Evolutionary conservation across 495 filamentous ascomycete species (phyloP), one percentile per base, ranked within the genome.

Genomic region (Lophium mytilinum): DNA sequence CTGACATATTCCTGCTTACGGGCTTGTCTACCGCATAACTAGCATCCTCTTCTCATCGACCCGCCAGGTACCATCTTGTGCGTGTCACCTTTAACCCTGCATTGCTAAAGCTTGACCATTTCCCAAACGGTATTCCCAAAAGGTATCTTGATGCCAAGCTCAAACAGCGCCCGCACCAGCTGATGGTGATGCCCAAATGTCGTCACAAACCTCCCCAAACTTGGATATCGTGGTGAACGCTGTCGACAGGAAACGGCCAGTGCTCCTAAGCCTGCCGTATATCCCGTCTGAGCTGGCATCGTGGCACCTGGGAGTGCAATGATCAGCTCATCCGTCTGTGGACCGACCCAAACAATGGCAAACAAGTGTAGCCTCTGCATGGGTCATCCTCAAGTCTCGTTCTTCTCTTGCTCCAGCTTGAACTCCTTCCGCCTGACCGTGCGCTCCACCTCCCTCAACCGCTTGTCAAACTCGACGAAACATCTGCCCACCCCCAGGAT

Each of bases 381-480:
- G 24, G 3, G 6, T 30, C 24, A 6, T 6, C n/a, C 12, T 34
- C 41, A 68, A 12, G 58, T 56, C 40, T 61, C 52, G 14, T 60
- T 59, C 53, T 65, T 55, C 54, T 65, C 63, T 58, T 70, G 55
- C 62, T 57, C 62, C 45, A 45, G 58, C 41, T 52, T 61, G 21
- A 73, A 74, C 69, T 88, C 85, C 36, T 68, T 68, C 62, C 85
- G 74, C 68, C 78, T 73, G 3, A 91, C 78, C 17, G 75, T 73
- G 60, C 78, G 75, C 73, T 94, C 90, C 9, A 85, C 78, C 55
- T 75, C 77, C 67, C 80, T 79, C 30, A 93, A 61, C 58, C 87
- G 69, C 5, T 78, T 79, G 71, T 95, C 88, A 64, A 83, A 83
- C 39, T 88, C 85, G 10, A 84, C 84, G 76, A 89, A 87, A 53